Conservation (phyloP, 192 early-diverging fungal genomes). For the Podila epigama region DNA sequence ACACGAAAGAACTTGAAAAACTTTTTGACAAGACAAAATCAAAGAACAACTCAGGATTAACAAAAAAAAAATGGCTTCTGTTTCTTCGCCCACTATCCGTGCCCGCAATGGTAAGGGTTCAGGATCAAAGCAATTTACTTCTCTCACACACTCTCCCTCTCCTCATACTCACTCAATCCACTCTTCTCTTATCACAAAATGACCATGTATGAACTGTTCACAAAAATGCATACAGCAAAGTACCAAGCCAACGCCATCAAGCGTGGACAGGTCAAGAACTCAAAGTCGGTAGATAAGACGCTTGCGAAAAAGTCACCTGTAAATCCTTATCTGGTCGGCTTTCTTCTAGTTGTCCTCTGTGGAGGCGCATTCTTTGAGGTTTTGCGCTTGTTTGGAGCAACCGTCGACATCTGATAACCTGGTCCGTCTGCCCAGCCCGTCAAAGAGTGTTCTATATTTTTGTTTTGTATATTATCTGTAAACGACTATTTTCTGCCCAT, state of each 20-base stretch:
- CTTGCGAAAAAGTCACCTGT: background rate
- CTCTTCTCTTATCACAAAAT: background rate
- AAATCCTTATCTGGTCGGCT: conserved; percentile 6
- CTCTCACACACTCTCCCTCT: background rate
- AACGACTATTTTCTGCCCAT: too few relatives aligned
- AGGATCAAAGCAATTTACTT: background rate
- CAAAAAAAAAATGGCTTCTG: conserved; percentile 1
- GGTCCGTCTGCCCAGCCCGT: background rate
- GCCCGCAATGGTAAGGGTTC: conserved; percentile 30
- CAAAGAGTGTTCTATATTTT: background rate
- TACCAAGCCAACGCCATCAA: background rate
- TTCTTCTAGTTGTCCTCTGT: conserved; percentile 15
- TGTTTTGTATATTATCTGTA: too few relatives aligned
- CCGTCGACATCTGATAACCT: background rate
- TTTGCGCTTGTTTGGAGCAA: conserved; percentile 8
- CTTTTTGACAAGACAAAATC: background rate
- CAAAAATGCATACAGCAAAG: too few relatives aligned
- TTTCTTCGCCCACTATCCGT: conserved; percentile 12
- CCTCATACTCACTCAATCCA: background rate
- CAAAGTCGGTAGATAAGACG: background rate
- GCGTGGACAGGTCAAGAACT: too few relatives aligned
- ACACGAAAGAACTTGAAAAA: background rate
- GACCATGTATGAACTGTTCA: background rate
- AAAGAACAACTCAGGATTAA: background rate
- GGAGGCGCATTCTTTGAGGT: conserved; percentile 20